Conservation (phyloP, 176 grass and related monocot genomes). For the Phragmites australis region DNA sequence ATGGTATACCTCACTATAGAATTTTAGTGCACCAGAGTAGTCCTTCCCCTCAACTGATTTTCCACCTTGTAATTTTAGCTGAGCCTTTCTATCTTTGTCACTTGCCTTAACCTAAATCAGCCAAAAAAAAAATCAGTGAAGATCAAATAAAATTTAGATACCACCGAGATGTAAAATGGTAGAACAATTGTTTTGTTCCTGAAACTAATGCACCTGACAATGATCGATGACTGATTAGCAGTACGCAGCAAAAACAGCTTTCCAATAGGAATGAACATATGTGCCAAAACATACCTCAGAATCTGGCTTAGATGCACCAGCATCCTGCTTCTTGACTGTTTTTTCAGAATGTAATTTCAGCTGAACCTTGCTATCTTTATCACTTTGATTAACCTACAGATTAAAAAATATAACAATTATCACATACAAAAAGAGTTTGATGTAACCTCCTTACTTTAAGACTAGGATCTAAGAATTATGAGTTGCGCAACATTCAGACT, state of each 20-base stretch:
- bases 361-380: slow-evolving; percentile 3
- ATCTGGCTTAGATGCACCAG: neutral
- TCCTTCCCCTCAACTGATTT: slow-evolving; percentile 33
- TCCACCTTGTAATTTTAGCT: slow-evolving; percentile 35
- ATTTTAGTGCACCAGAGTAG: slow-evolving; percentile 22
- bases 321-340: neutral
- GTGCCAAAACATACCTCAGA: neutral
- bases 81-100: slow-evolving; percentile 20
- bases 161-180: neutral
- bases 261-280: neutral
- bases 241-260: neutral
- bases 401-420: neutral
- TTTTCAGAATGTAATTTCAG: neutral
- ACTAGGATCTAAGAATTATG: neutral
- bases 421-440: neutral
- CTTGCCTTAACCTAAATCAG: slow-evolving; percentile 15
- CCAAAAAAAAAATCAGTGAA: neutral
- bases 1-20: slow-evolving; percentile 41
- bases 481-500: neutral
- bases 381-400: slow-evolving; percentile 13
- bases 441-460: neutral
- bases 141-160: neutral
- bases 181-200: neutral
- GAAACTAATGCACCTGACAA: neutral
- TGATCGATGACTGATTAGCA: neutral